Percentiles rank a stretch among this genome's conserved stretches.
These are phyloP conservation scores for Metschnikowia cerradonensis DNA, from an alignment of 805 yeast genomes.

Conservation along the genomic window DNA sequence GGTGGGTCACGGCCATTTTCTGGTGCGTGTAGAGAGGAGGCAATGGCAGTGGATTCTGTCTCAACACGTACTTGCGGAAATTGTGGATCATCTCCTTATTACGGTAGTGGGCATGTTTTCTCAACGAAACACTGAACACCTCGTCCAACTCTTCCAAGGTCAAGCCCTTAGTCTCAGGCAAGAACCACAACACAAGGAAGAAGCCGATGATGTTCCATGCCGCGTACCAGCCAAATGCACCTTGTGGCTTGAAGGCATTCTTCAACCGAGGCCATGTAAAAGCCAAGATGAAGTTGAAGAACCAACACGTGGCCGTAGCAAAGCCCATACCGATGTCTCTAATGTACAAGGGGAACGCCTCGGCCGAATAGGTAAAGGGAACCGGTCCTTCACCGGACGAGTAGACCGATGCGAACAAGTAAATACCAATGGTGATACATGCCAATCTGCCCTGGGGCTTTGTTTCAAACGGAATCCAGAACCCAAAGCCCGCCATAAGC, in stretches of 20 bases:
- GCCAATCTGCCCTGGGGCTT: slow-evolving; percentile 54
- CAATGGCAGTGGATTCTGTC: slow-evolving; percentile 41
- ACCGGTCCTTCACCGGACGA: slow-evolving; percentile 88
- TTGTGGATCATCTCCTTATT: slow-evolving; percentile 32
- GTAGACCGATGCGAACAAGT: slow-evolving; percentile 67
- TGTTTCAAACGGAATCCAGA: slow-evolving; percentile 54
- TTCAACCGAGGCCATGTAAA: slow-evolving; percentile 76
- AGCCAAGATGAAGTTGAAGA: slow-evolving; percentile 65
- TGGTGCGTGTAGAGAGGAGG: slow-evolving; percentile 57
- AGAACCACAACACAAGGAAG: slow-evolving; percentile 64
- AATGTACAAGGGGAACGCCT: slow-evolving; percentile 72
- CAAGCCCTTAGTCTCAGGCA: slow-evolving; percentile 69
- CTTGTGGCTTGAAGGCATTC: slow-evolving; percentile 66
- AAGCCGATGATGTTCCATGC: slow-evolving; percentile 76
- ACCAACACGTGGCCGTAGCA: slow-evolving; percentile 74
- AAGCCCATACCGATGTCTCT: slow-evolving; percentile 79
- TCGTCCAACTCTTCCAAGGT: slow-evolving; percentile 76
- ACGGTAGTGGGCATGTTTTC: slow-evolving; percentile 49
- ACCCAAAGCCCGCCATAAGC: slow-evolving; percentile 63
- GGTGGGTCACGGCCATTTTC: slow-evolving; percentile 56
- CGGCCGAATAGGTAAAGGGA: slow-evolving; percentile 86
- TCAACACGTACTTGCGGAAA: slow-evolving; percentile 44
- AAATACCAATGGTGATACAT: slow-evolving; percentile 67
- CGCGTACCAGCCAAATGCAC: slow-evolving; percentile 87
- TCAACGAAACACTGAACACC: slow-evolving; percentile 59